Evolutionary conservation across 495 filamentous ascomycete species (phyloP).

Genomic region (Trichoderma gamsii): DNA sequence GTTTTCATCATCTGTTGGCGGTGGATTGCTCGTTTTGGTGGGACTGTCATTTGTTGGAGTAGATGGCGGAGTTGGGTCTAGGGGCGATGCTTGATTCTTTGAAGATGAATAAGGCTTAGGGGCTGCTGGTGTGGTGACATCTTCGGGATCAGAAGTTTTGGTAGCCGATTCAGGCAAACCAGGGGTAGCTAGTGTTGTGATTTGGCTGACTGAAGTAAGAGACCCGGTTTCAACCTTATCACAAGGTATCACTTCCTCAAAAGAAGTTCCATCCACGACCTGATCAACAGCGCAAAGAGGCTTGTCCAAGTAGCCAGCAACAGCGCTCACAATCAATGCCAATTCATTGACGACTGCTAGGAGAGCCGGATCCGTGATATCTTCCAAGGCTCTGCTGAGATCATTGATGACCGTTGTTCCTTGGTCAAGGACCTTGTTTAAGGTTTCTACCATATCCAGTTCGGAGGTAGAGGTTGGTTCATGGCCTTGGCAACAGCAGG

Average conservation of each 20-base stretch:
- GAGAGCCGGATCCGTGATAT: constrained; percentile 4
- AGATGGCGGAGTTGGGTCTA: not conserved
- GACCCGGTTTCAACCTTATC: not conserved
- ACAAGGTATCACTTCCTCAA: constrained; percentile 4
- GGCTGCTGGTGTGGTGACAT: not conserved
- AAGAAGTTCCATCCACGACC: not conserved
- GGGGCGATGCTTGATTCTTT: not conserved
- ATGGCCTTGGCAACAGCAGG: constrained; percentile 6
- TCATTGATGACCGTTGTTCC: constrained; percentile 5
- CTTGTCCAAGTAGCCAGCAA: not conserved
- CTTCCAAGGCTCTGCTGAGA: not conserved
- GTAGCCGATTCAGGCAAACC: constrained; percentile 7
- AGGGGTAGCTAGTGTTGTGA: not conserved
- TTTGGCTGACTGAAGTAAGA: not conserved
- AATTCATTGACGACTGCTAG: not conserved
- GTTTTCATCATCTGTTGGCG: not conserved
- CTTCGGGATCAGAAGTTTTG: not conserved
- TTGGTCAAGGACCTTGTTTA: not conserved
- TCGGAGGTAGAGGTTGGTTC: not conserved
- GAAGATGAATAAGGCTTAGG: not conserved
- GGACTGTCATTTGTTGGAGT: not conserved
- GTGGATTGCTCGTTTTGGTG: not conserved
- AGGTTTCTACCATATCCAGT: not conserved
- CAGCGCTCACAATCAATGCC: not conserved
- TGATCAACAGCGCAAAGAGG: constrained; percentile 7